Base-by-base conservation (phyloP, 2,329 filamentous ascomycete species). In the Didymella exigua region DNA sequence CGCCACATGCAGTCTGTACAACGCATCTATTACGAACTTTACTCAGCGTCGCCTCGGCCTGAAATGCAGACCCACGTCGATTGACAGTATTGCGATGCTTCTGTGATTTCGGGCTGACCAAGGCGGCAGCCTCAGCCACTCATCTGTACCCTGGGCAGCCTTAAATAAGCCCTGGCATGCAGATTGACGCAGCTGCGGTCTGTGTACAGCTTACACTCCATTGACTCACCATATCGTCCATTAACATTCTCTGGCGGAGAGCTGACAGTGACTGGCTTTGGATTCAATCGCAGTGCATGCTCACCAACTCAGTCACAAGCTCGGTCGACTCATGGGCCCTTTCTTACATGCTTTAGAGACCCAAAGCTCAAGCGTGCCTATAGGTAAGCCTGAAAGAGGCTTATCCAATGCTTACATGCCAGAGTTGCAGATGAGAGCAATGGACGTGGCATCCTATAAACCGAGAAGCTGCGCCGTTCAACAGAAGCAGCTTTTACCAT, bases 81-180 rank as follows among this genome's bases (percentile, higher is more conserved):
- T 21, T 18, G 24, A 31, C 24, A 21, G 16, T 24, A 19, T 29
- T 27, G 44, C 44, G 19, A 26, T 43, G 37, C 9, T 16, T 31
- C 21, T 21, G 23, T 31, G 26, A 30, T 23, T 38, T 49, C 49
- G 52, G 52, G 52, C 52, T 55, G 45, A 55, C 41, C 19, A 9
- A 49, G 8, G 13, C 6, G 40, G 23, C 29, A 45, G 23, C 30
- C 16, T 18, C 45, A 55, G 41, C 51, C 52, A 55, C 46, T 34
- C 6, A 45, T 5, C 40, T 49, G 51, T 45, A 45, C 49, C 40
- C 7, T n/a, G 34, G 16, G 18, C 21, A 34, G 23, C 23, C 45
- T 23, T 49, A 54, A 49, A 49, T 54, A 54, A 54, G 51, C 45
- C 29, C 26, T 31, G 45, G 33, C 11, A 49, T 54, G 45, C 51